phyloP scores from a whole-genome alignment of 148 eudicot species.

The Persicaria maculosa region DNA sequence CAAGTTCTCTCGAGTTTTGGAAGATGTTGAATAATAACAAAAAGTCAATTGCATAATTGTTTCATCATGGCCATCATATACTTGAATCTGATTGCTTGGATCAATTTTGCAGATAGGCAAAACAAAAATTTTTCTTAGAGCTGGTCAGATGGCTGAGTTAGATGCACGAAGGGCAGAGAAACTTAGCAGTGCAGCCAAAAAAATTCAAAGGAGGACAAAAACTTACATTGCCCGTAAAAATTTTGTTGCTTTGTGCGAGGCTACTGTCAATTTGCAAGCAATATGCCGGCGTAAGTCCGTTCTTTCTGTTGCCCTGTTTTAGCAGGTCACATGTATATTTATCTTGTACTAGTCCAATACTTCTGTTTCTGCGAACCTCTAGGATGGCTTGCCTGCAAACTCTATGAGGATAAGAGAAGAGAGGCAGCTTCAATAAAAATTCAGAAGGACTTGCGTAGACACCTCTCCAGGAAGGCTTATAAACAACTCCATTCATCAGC shows the following conservation, averaged over 20 bases:
- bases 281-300: slow-evolving; percentile 48
- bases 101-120: slow-evolving; percentile 67
- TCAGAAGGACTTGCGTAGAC: slow-evolving; percentile 68
- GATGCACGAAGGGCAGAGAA: slow-evolving; percentile 74
- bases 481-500: slow-evolving; percentile 39
- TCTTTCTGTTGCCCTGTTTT: not conserved
- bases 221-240: slow-evolving; percentile 54
- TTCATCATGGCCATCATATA: not conserved
- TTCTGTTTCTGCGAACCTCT: slow-evolving; percentile 13
- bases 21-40: not conserved
- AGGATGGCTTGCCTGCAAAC: slow-evolving; percentile 70
- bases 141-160: slow-evolving; percentile 95
- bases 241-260: slow-evolving; percentile 48
- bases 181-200: slow-evolving; percentile 67
- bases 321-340: not conserved
- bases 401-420: slow-evolving; percentile 49
- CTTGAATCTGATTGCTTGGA: not conserved
- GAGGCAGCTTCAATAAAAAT: slow-evolving; percentile 72
- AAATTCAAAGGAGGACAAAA: slow-evolving; percentile 64
- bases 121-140: slow-evolving; percentile 85
- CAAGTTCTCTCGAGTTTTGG: not conserved
- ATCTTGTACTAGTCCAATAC: not conserved
- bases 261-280: slow-evolving; percentile 58
- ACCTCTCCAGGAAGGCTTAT: slow-evolving; percentile 49
- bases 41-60: not conserved